Evolutionary conservation across 805 yeast genomes (phyloP).

Genomic region (Ogataea corticis): DNA sequence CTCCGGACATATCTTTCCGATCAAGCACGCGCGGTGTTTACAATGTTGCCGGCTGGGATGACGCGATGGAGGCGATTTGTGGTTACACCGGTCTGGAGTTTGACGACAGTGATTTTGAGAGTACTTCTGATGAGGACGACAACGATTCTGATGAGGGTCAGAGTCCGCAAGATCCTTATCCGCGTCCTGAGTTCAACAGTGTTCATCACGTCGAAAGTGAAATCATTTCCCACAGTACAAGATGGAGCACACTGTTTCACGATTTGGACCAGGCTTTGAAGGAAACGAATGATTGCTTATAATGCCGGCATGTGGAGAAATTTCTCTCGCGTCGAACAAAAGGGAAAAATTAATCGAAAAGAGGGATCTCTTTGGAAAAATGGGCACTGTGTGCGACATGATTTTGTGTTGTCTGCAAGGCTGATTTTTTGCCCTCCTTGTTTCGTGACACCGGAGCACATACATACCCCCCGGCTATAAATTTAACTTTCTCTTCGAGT

Average conservation of each 20-base stretch:
- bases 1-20: constrained; percentile 12
- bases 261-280: constrained; percentile 27
- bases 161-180: background rate
- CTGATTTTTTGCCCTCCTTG: background rate
- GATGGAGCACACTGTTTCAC: constrained; percentile 23
- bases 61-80: constrained; percentile 38
- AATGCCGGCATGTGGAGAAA: background rate
- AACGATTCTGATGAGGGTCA: constrained; percentile 9
- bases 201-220: background rate
- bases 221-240: constrained; percentile 4
- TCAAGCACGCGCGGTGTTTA: constrained; percentile 18
- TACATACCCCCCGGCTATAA: no score
- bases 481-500: background rate
- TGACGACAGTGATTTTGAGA: constrained; percentile 35
- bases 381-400: background rate
- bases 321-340: background rate
- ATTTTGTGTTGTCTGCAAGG: background rate
- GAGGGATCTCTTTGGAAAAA: background rate
- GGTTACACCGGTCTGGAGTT: constrained; percentile 33
- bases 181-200: background rate
- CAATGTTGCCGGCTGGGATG: constrained; percentile 35
- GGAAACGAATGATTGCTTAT: constrained; percentile 15
- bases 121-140: constrained; percentile 18
- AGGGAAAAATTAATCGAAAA: no score
- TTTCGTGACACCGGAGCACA: no score